Evolutionary conservation across 768 basidiomycete genomes (phyloP).

Genomic region (Suillus alpinus): DNA sequence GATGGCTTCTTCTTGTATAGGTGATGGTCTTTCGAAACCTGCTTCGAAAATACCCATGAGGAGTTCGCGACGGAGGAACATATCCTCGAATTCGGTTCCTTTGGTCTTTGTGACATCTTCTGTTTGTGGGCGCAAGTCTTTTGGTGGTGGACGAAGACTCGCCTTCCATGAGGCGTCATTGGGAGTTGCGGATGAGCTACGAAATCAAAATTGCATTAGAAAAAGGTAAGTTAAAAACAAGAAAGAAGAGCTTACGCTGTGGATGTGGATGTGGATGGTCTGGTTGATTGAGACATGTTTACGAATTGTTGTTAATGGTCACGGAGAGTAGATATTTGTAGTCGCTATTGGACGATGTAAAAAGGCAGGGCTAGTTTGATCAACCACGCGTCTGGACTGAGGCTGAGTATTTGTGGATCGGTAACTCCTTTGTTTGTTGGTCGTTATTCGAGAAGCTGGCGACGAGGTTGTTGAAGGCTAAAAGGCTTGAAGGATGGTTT

Average conservation of each 20-base stretch:
- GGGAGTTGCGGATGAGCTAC: conserved; percentile 26
- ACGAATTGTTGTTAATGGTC: conserved; percentile 10
- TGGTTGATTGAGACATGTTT: conserved; percentile 30
- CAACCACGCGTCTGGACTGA: conserved; percentile 20
- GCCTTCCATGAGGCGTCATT: conserved; percentile 60
- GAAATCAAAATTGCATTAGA: background rate
- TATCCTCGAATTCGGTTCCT: conserved; percentile 94
- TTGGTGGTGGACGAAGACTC: conserved; percentile 80
- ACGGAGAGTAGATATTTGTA: conserved; percentile 10
- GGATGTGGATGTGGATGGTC: conserved; percentile 32
- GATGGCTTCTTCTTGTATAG: conserved; percentile 99
- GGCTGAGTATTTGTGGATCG: conserved; percentile 14
- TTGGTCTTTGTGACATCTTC: conserved; percentile 95
- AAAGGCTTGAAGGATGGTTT: conserved; percentile 22
- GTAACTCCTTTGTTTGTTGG: conserved; percentile 9
- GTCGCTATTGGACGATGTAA: conserved; percentile 10
- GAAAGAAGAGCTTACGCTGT: conserved; percentile 5
- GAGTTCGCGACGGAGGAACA: conserved; percentile 88
- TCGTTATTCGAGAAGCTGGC: conserved; percentile 10
- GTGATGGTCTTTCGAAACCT: conserved; percentile 93
- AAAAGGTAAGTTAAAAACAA: conserved; percentile 5
- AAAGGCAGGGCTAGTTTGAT: conserved; percentile 15
- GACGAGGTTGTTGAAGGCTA: conserved; percentile 10
- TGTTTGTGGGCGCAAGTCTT: conserved; percentile 92
- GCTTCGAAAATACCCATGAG: conserved; percentile 99